Evolutionary conservation across 1,284 basidiomycete species (phyloP).

Genomic region (Phellinidium pouzarii): DNA sequence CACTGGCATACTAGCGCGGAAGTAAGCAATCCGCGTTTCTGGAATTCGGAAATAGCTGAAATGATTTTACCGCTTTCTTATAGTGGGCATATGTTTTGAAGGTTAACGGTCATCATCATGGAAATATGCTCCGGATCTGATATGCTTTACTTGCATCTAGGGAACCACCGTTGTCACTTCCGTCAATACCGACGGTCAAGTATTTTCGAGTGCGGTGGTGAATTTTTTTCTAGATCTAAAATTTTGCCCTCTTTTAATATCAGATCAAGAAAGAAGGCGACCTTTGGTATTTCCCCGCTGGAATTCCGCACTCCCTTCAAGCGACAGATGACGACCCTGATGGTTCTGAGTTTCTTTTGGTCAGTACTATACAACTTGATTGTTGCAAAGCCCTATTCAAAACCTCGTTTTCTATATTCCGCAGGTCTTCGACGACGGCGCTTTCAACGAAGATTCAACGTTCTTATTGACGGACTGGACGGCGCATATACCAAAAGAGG

Average conservation of each 20-base stretch:
- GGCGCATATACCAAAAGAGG: conserved; percentile 38
- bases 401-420: too few species aligned
- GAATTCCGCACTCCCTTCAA: conserved; percentile 47
- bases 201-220: conserved; percentile 44
- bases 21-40: conserved; percentile 21
- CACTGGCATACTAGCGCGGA: conserved; percentile 56
- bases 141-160: conserved; percentile 22
- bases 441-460: conserved; percentile 36
- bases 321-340: conserved; percentile 39
- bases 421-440: conserved; percentile 34
- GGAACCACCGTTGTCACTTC: conserved; percentile 41
- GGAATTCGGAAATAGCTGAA: conserved; percentile 13
- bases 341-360: conserved; percentile 53
- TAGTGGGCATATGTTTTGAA: conserved; percentile 46
- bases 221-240: conserved; percentile 20
- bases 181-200: conserved; percentile 41
- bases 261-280: conserved; percentile 34
- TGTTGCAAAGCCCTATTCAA: too few species aligned
- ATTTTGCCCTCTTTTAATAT: background rate
- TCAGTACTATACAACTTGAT: too few species aligned
- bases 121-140: background rate
- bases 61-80: background rate
- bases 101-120: conserved; percentile 19
- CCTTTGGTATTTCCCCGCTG: conserved; percentile 55
- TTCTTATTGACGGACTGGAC: conserved; percentile 35